Conservation (phyloP, 352 stramenopile genomes). For the Phytophthora agathidicida region DNA sequence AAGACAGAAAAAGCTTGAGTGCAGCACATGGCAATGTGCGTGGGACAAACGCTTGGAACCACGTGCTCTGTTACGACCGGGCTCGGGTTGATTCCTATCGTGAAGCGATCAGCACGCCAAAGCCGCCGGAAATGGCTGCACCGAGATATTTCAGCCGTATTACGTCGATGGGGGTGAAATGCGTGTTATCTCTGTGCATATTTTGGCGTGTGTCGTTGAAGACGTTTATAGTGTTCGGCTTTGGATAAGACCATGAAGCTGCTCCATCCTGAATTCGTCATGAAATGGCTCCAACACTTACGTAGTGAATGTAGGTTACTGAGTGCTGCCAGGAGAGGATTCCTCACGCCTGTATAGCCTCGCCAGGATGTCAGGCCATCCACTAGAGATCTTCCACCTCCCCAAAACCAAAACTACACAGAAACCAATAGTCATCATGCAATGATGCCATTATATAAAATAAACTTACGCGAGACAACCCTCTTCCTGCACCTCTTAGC, state of each 20-base stretch:
- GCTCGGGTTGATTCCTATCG: conserved; percentile 20
- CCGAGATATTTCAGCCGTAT: conserved; percentile 11
- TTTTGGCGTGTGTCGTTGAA: conserved; percentile 8
- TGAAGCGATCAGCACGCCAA: conserved; percentile 5
- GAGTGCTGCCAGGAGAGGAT: too few relatives aligned
- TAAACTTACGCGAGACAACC: conserved; percentile 2
- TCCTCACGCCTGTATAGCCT: too few relatives aligned
- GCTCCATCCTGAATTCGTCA: too few relatives aligned
- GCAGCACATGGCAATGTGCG: conserved; percentile 13
- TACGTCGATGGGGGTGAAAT: conserved; percentile 2
- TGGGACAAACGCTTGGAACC: conserved; percentile 9
- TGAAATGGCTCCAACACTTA: too few relatives aligned
- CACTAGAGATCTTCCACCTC: conserved; percentile 1
- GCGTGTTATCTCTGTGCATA: conserved; percentile 17
- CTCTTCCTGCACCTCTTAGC: conserved; percentile 25
- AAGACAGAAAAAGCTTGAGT: conserved; percentile 30
- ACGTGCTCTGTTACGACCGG: conserved; percentile 21
- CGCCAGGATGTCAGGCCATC: too few relatives aligned
- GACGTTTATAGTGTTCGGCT: conserved; percentile 16
- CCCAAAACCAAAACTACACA: background rate
- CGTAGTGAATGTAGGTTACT: too few relatives aligned
- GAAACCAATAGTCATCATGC: background rate
- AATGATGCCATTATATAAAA: conserved; percentile 31
- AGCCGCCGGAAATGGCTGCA: conserved; percentile 1
- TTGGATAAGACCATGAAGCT: too few relatives aligned